Evolutionary conservation across 305 asterid species (phyloP).

Genomic region (Fraxinus latifolia): DNA sequence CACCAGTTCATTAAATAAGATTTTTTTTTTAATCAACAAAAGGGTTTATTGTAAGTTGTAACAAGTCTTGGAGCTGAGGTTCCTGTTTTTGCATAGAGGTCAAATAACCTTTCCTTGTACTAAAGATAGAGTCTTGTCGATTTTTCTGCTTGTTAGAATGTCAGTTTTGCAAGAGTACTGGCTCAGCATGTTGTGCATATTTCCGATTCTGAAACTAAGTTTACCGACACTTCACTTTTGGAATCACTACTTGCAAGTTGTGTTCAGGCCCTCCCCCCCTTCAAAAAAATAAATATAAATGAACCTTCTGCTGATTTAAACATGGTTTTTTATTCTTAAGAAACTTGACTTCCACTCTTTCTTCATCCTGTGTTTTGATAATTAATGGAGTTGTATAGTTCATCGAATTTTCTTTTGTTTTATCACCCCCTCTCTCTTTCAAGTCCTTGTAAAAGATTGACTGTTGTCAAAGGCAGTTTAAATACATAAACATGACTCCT

Average conservation of each 20-base stretch:
- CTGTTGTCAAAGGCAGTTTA: background rate
- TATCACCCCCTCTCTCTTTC: background rate
- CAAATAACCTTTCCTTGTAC: background rate
- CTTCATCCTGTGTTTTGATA: background rate
- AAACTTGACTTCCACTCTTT: background rate
- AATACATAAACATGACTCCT: background rate
- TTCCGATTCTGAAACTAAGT: background rate
- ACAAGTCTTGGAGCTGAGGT: constrained; percentile 7
- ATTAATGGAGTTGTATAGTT: background rate
- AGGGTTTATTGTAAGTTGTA: constrained; percentile 8
- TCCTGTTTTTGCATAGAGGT: constrained; percentile 3
- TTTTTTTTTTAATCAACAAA: background rate
- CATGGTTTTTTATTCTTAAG: background rate
- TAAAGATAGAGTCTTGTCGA: background rate
- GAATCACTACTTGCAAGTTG: background rate
- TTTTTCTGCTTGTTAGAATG: background rate
- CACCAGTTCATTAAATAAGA: constrained; percentile 5
- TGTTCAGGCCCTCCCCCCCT: background rate
- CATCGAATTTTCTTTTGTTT: background rate
- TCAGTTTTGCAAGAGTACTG: background rate
- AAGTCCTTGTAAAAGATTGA: background rate
- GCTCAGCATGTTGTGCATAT: background rate
- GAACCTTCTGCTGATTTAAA: background rate
- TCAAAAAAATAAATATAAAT: too few species aligned
- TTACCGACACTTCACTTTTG: background rate